Evolutionary conservation across 2,329 filamentous ascomycete genomes (phyloP), one percentile per base, ranked within the genome.

Genomic region (Pseudogymnoascus sp.): DNA sequence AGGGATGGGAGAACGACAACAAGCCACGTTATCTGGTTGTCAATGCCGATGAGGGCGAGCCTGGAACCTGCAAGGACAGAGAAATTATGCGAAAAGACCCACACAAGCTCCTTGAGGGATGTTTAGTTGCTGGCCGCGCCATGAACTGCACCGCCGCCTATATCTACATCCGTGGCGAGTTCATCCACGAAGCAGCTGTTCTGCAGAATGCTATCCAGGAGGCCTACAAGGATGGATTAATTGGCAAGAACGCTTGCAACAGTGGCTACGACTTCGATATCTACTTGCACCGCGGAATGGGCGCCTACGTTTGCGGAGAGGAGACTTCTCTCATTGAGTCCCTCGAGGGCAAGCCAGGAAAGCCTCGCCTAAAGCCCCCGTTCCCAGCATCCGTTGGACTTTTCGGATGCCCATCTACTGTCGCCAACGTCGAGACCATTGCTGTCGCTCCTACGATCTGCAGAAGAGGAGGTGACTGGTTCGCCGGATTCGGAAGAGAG

Each of bases 51-150:
- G 94, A 99, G 80, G 94, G 94, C 72, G 94, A 99, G 78, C 94
- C 94, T 30, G 94, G 94, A 75, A 99, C 94, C 60, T 99, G 94
- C 87, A 99, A 99, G 81, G 94, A 99, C 77, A 88, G 94, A 73
- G 94, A 99, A 77, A 99, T 99, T 69, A 99, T 99, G 94, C 91
- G 94, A 78, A 99, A 99, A 80, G 94, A 99, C 75, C 94, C 94
- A 65, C 94, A 99, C 82, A 99, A 99, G 83, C 89, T 99, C 67
- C 82, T 99, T 72, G 94, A 99, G 79, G 94, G 94, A 74, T 99
- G 94, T 77, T 82, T 99, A 66, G 88, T 99, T 57, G 91, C 94
- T 68, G 94, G 94, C 59, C 89, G 94, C 73, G 92, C 94, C 73
- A 99, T 99, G 94, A 99, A 99, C 79, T 94, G 92, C 72, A 94